Conservation (phyloP, 768 basidiomycete genomes). For the Mycena leptocephala region DNA sequence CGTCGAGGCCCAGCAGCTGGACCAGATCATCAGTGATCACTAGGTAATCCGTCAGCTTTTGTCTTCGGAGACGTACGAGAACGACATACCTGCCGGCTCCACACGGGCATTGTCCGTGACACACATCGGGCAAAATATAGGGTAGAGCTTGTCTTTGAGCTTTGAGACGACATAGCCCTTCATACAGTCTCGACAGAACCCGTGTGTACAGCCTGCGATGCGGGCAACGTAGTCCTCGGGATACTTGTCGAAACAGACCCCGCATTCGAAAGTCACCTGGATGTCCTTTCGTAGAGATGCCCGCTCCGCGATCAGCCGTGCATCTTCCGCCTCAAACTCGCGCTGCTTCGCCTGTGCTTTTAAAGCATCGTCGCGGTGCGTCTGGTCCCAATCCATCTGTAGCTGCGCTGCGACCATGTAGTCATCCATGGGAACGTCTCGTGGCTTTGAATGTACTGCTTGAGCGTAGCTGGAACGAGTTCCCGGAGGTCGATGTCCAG, state of each 20-base stretch:
- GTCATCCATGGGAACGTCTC: constrained; percentile 34
- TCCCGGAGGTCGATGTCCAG: constrained; percentile 3
- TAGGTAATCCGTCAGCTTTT: constrained; percentile 40
- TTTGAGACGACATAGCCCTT: constrained; percentile 58
- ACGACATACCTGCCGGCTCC: constrained; percentile 46
- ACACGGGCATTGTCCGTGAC: constrained; percentile 49
- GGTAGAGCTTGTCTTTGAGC: constrained; percentile 69
- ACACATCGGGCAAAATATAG: constrained; percentile 77
- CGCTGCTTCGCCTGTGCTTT: constrained; percentile 52
- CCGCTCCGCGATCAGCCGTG: constrained; percentile 52
- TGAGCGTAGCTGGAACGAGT: constrained; percentile 8
- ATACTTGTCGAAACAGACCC: constrained; percentile 69
- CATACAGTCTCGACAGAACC: constrained; percentile 71
- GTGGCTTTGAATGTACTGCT: neutral
- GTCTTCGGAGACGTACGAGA: constrained; percentile 43
- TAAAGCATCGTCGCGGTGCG: constrained; percentile 32
- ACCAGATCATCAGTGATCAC: constrained; percentile 59
- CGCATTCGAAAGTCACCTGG: constrained; percentile 64
- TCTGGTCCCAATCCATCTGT: constrained; percentile 35
- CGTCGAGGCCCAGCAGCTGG: constrained; percentile 62
- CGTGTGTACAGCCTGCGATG: constrained; percentile 64
- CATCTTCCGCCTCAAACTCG: constrained; percentile 60
- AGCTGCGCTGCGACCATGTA: constrained; percentile 32
- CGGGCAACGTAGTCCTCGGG: constrained; percentile 59
- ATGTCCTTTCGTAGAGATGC: constrained; percentile 44